Percentiles rank a stretch among this genome's conserved stretches.
Evolutionary conservation across 495 filamentous ascomycete species (phyloP).

Genomic region (Antarctomyces pellizariae): DNA sequence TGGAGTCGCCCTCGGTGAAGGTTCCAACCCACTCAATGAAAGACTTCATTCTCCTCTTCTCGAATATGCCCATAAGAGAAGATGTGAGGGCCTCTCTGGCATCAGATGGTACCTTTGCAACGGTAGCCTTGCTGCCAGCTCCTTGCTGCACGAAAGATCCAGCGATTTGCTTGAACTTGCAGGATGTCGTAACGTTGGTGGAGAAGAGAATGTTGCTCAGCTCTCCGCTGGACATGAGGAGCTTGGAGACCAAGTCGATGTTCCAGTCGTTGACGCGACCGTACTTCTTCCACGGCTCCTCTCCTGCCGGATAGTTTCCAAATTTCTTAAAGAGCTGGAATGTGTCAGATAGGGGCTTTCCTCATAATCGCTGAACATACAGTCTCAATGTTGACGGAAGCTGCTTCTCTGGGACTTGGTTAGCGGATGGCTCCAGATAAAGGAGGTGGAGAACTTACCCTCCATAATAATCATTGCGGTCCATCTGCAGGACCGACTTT

Average conservation of each 20-base stretch:
- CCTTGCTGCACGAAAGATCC: conserved; percentile 94
- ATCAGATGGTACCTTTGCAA: conserved; percentile 92
- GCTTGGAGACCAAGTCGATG: conserved; percentile 92
- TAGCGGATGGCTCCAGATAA: conserved; percentile 5
- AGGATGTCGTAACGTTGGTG: conserved; percentile 89
- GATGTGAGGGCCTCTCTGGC: conserved; percentile 76
- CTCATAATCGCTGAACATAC: conserved; percentile 24
- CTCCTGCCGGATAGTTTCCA: conserved; percentile 52
- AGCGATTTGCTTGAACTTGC: conserved; percentile 96
- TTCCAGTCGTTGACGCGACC: conserved; percentile 97
- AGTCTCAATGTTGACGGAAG: conserved; percentile 82
- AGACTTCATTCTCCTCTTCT: conserved; percentile 89
- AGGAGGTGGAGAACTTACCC: conserved; percentile 34
- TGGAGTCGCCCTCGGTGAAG: conserved; percentile 63
- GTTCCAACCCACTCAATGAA: conserved; percentile 94
- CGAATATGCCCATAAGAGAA: conserved; percentile 87
- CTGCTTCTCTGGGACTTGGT: conserved; percentile 45
- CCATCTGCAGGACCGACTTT: conserved; percentile 96
- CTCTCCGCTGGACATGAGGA: conserved; percentile 95
- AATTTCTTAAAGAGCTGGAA: conserved; percentile 81
- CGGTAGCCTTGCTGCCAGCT: conserved; percentile 52
- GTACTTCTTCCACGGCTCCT: conserved; percentile 95
- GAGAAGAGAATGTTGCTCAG: conserved; percentile 93
- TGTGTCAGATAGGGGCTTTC: conserved; percentile 4
- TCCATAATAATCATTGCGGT: conserved; percentile 97